phyloP scores from a whole-genome alignment of 2,329 filamentous ascomycete species.

The Epichloe amarillans region DNA sequence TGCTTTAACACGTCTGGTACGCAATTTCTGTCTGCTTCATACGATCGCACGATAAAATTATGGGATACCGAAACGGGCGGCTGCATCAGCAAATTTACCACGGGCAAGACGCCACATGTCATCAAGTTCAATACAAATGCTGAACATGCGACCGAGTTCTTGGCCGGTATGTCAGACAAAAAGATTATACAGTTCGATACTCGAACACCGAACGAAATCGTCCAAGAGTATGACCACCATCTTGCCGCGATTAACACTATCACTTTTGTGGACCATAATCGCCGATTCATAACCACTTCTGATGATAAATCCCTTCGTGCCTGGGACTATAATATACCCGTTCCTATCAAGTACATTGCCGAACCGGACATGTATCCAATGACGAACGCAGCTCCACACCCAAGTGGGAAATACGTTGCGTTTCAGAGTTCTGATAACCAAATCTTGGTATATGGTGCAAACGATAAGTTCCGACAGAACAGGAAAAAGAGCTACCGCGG shows the following conservation, averaged over 20 bases:
- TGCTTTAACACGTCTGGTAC: slow-evolving; percentile 74
- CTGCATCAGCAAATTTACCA: slow-evolving; percentile 79
- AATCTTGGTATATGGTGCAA: slow-evolving; percentile 87
- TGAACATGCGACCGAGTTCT: slow-evolving; percentile 72
- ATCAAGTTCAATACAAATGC: slow-evolving; percentile 79
- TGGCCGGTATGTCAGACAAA: slow-evolving; percentile 96
- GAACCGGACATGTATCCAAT: slow-evolving; percentile 97
- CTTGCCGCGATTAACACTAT: slow-evolving; percentile 96
- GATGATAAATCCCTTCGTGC: slow-evolving; percentile 93
- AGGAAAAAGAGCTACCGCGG: slow-evolving; percentile 93
- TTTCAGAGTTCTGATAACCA: slow-evolving; percentile 94
- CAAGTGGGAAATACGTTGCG: slow-evolving; percentile 83
- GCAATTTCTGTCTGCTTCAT: slow-evolving; percentile 81
- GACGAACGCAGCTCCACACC: slow-evolving; percentile 73
- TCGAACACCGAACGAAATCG: slow-evolving; percentile 59
- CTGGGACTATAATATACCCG: slow-evolving; percentile 97
- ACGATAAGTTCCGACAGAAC: slow-evolving; percentile 94
- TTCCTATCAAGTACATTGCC: slow-evolving; percentile 96
- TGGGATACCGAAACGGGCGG: slow-evolving; percentile 96
- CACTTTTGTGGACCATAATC: slow-evolving; percentile 86
- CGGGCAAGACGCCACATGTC: slow-evolving; percentile 89
- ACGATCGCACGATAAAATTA: slow-evolving; percentile 91
- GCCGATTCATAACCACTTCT: slow-evolving; percentile 93
- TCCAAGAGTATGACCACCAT: slow-evolving; percentile 98
- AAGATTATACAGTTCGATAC: slow-evolving; percentile 97